A percentile compares a stretch with the other conserved stretches of the same genome.
Evolutionary conservation across 1,284 basidiomycete genomes (phyloP).

Genomic region (Cystobasidium sp.): DNA sequence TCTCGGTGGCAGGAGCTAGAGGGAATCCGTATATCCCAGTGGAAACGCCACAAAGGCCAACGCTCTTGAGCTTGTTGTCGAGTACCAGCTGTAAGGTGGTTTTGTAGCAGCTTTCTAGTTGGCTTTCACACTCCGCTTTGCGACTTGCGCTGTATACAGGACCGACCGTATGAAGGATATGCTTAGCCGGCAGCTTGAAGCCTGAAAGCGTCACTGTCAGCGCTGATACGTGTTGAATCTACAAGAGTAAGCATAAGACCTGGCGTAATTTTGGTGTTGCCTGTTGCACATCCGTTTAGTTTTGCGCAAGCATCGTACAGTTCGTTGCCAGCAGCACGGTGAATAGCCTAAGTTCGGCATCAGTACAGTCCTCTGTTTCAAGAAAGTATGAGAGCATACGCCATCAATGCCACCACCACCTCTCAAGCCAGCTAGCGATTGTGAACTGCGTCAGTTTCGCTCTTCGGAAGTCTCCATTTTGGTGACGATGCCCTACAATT

Average conservation of each 20-base stretch:
- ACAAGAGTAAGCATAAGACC: slow-evolving; percentile 67
- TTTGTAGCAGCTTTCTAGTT: slow-evolving; percentile 74
- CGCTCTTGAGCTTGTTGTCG: slow-evolving; percentile 1
- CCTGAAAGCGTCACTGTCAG: slow-evolving; percentile 38
- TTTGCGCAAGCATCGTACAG: slow-evolving; percentile 74
- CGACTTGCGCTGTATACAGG: slow-evolving; percentile 68
- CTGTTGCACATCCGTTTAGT: slow-evolving; percentile 77
- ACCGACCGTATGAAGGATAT: slow-evolving; percentile 89
- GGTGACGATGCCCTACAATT: slow-evolving; percentile 16
- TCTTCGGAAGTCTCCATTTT: too few relatives aligned
- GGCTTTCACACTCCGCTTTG: slow-evolving; percentile 61
- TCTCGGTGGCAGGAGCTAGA: slow-evolving; percentile 69
- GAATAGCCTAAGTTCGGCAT: slow-evolving; percentile 77
- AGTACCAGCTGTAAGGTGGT: slow-evolving; percentile 68
- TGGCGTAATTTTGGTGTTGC: slow-evolving; percentile 79
- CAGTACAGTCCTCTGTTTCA: background rate
- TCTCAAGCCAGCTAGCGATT: slow-evolving; percentile 66
- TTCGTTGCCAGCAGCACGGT: slow-evolving; percentile 75
- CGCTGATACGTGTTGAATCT: background rate
- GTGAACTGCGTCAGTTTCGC: too few relatives aligned
- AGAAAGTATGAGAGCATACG: background rate
- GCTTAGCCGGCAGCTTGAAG: slow-evolving; percentile 62
- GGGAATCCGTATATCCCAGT: slow-evolving; percentile 82
- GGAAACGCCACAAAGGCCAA: slow-evolving; percentile 78
- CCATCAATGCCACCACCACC: slow-evolving; percentile 67